Conservation (phyloP, 2,329 filamentous ascomycete species). For the Ustulina deusta region DNA sequence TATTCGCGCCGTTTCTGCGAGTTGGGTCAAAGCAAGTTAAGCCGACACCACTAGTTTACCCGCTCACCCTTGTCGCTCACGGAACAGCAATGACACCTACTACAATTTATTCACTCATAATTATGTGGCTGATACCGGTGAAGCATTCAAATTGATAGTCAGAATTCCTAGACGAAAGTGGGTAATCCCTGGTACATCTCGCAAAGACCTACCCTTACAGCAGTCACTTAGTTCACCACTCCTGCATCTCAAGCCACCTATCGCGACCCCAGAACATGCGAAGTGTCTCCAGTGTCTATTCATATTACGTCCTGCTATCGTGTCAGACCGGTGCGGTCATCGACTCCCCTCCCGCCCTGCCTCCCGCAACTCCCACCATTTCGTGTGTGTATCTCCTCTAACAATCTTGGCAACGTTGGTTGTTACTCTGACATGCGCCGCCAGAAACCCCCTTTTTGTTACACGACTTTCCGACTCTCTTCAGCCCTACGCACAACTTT, state of each 20-base stretch:
- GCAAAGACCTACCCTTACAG: conserved; percentile 32
- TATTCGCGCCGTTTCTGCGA: conserved; percentile 9
- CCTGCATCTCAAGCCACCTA: conserved; percentile 26
- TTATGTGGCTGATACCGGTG: neutral
- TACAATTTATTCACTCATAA: conserved; percentile 13
- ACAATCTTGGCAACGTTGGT: conserved; percentile 33
- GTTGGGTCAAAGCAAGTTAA: conserved; percentile 28
- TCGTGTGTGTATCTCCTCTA: conserved; percentile 18
- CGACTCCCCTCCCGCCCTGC: conserved; percentile 20
- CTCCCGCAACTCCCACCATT: conserved; percentile 11
- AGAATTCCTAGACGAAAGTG: conserved; percentile 7
- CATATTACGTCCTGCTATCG: conserved; percentile 21
- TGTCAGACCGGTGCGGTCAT: conserved; percentile 29
- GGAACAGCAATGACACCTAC: conserved; percentile 30
- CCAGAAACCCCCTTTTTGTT: conserved; percentile 30
- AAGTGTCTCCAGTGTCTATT: conserved; percentile 14
- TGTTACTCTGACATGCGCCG: conserved; percentile 39
- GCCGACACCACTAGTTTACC: conserved; percentile 26
- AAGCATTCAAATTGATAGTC: conserved; percentile 1
- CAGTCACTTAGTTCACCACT: conserved; percentile 18
- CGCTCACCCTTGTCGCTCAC: conserved; percentile 24
- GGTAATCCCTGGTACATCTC: conserved; percentile 26
- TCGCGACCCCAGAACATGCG: conserved; percentile 1
- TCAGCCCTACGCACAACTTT: conserved; percentile 40
- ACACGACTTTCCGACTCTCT: conserved; percentile 37